Conservation (phyloP, 768 basidiomycete genomes). For the Pilatotrama ljubarskyi region DNA sequence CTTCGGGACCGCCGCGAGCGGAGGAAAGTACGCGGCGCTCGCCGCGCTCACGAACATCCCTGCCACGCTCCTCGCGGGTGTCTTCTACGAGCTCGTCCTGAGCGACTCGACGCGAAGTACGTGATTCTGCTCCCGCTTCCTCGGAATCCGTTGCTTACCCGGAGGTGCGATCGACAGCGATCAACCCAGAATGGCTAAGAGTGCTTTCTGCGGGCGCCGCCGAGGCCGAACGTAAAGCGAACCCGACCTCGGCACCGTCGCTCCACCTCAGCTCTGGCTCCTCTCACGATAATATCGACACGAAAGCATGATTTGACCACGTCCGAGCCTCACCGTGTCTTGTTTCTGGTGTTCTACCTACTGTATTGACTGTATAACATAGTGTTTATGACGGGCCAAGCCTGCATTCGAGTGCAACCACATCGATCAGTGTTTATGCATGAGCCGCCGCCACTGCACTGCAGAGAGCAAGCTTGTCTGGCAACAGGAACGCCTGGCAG, state of each 20-base stretch:
- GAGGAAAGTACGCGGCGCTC: slow-evolving; percentile 60
- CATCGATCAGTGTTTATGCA: too few relatives aligned
- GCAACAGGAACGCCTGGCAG: not conserved
- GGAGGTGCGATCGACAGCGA: not conserved
- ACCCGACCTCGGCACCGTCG: not conserved
- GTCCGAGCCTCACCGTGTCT: not conserved
- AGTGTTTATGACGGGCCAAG: not conserved
- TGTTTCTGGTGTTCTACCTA: not conserved
- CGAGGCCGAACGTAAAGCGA: slow-evolving; percentile 10
- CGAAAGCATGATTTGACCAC: slow-evolving; percentile 1
- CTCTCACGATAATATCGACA: slow-evolving; percentile 12
- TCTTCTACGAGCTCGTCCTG: slow-evolving; percentile 58
- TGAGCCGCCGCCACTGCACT: not conserved
- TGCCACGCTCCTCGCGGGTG: slow-evolving; percentile 54
- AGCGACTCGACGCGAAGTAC: slow-evolving; percentile 43
- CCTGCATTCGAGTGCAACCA: too few relatives aligned
- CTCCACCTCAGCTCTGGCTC: not conserved
- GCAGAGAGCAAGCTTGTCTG: not conserved
- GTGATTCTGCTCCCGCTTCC: not conserved
- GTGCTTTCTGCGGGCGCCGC: not conserved
- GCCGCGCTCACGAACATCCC: slow-evolving; percentile 67
- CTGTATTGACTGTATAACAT: not conserved
- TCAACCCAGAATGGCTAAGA: slow-evolving; percentile 12
- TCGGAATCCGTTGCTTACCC: not conserved
- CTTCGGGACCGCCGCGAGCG: slow-evolving; percentile 54